A percentile compares a stretch with the other conserved stretches of the same genome.
Conservation (phyloP, 2,329 filamentous ascomycete genomes). For the Talaromyces atroroseus region DNA sequence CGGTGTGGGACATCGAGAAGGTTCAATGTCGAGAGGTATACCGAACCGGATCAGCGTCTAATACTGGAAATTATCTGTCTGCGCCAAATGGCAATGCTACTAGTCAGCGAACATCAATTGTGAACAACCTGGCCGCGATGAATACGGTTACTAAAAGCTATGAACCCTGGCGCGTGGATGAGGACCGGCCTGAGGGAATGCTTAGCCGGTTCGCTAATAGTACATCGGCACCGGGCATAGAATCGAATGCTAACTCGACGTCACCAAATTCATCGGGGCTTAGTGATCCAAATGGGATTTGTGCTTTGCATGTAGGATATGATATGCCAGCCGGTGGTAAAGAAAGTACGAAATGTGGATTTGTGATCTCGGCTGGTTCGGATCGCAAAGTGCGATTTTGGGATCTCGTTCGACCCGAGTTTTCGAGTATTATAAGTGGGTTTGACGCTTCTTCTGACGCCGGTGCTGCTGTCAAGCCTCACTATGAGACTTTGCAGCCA, state of each 20-base stretch:
- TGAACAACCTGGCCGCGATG: conserved; percentile 15
- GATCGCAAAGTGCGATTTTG: conserved; percentile 92
- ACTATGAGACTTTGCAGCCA: conserved; percentile 62
- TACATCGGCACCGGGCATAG: conserved; percentile 50
- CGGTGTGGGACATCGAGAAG: conserved; percentile 93
- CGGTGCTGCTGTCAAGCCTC: conserved; percentile 49
- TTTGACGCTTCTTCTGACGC: conserved; percentile 60
- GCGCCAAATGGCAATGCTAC: conserved; percentile 10
- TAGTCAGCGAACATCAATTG: conserved; percentile 17
- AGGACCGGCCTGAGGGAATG: conserved; percentile 81
- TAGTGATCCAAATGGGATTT: conserved; percentile 51
- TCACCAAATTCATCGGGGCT: conserved; percentile 4
- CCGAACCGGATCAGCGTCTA: conserved; percentile 48
- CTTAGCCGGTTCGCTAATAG: conserved; percentile 70
- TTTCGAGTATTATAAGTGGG: conserved; percentile 75
- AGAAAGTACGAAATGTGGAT: conserved; percentile 62
- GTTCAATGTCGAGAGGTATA: conserved; percentile 84
- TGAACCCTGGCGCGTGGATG: conserved; percentile 82
- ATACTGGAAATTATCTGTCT: not conserved
- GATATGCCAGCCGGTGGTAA: conserved; percentile 62
- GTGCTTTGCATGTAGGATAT: conserved; percentile 67
- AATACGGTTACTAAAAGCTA: conserved; percentile 53
- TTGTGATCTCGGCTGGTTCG: conserved; percentile 79
- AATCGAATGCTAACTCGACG: conserved; percentile 47
- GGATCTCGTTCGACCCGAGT: conserved; percentile 75